phyloP scores from a whole-genome alignment of 768 basidiomycete species.

The Lentinula sp. region DNA sequence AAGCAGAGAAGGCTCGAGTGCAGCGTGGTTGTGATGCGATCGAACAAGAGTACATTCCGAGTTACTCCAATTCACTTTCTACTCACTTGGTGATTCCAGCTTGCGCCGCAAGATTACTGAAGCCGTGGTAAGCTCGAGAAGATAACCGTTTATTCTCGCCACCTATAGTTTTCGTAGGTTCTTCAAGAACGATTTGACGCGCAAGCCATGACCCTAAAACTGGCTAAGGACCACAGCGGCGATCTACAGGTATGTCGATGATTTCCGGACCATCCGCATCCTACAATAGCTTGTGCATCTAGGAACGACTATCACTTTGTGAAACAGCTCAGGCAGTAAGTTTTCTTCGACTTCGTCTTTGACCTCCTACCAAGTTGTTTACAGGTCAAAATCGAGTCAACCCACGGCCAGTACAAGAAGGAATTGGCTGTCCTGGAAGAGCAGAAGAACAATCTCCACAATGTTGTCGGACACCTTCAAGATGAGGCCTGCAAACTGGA shows the following conservation, averaged over 20 bases:
- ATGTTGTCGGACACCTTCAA: neutral
- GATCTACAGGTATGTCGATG: constrained; percentile 34
- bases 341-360: neutral
- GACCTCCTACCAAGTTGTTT: neutral
- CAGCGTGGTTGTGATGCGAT: constrained; percentile 15
- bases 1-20: constrained; percentile 12
- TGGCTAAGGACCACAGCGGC: constrained; percentile 48
- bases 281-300: neutral
- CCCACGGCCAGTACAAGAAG: constrained; percentile 22
- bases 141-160: neutral
- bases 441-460: constrained; percentile 26
- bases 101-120: neutral
- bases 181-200: constrained; percentile 59
- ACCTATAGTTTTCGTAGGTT: constrained; percentile 21
- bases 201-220: constrained; percentile 43
- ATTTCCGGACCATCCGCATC: constrained; percentile 8
- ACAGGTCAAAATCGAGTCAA: constrained; percentile 1
- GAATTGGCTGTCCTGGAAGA: constrained; percentile 37
- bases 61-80: neutral
- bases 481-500: constrained; percentile 12
- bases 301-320: constrained; percentile 32
- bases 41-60: constrained; percentile 17
- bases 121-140: neutral
- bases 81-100: neutral
- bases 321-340: constrained; percentile 32